phyloP scores from a whole-genome alignment of 2,329 filamentous ascomycete genomes.

The Knoxdaviesia proteae region DNA sequence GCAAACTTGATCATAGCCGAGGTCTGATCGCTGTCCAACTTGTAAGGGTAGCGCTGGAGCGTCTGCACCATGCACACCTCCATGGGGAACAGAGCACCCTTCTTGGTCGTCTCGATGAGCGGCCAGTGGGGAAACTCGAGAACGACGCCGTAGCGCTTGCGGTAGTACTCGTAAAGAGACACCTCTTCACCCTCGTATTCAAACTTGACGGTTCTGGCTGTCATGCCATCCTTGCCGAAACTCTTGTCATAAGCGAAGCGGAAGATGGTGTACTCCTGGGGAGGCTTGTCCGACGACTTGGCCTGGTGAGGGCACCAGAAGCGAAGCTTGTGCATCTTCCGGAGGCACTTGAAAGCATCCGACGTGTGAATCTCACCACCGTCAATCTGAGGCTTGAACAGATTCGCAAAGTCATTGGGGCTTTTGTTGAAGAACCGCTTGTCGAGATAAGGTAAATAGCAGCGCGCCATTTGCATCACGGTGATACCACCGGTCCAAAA shows the following conservation, averaged over 20 bases:
- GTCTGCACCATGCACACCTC: slow-evolving; percentile 32
- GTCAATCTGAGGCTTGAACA: not conserved
- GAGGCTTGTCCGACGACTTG: slow-evolving; percentile 15
- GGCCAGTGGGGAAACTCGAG: slow-evolving; percentile 29
- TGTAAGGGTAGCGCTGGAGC: slow-evolving; percentile 41
- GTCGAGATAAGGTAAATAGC: slow-evolving; percentile 10
- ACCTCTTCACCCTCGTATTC: slow-evolving; percentile 22
- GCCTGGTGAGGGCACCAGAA: slow-evolving; percentile 33
- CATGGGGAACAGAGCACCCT: slow-evolving; percentile 33
- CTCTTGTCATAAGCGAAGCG: slow-evolving; percentile 25
- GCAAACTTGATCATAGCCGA: slow-evolving; percentile 83
- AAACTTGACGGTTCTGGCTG: slow-evolving; percentile 34
- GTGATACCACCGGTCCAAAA: slow-evolving; percentile 44
- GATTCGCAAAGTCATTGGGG: too few relatives aligned
- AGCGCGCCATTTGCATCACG: slow-evolving; percentile 15
- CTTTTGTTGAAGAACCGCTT: too few relatives aligned
- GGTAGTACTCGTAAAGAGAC: slow-evolving; percentile 33
- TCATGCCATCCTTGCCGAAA: slow-evolving; percentile 23
- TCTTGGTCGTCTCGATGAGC: slow-evolving; percentile 33
- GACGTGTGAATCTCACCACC: slow-evolving; percentile 16
- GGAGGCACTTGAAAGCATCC: slow-evolving; percentile 31
- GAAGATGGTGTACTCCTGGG: slow-evolving; percentile 30
- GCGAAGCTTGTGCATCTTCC: slow-evolving; percentile 30
- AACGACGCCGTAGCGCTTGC: slow-evolving; percentile 27
- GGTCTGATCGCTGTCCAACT: slow-evolving; percentile 44